Base-by-base conservation (phyloP, 2,329 filamentous ascomycete genomes). In the Falciphora oryzae region DNA sequence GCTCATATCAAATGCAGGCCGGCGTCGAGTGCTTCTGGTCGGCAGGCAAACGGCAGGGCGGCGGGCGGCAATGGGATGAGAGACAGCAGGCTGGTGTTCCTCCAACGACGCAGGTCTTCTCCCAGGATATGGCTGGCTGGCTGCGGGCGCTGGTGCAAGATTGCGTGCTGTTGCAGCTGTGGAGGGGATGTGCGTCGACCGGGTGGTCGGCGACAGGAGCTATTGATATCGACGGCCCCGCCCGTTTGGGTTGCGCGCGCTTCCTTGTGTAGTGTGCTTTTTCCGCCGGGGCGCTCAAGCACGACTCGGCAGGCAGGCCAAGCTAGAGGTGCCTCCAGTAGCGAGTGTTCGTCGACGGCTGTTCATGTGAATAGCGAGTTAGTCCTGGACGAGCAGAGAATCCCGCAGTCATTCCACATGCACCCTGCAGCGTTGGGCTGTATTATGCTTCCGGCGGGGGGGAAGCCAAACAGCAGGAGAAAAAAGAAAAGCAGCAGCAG, bases 211-310 rank as follows among this genome's bases (percentile, higher is more conserved):
- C 27, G 29, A 32, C 18, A 29, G 29, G 57, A 22, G 58, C 18
- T 59, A 29, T 59, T 59, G 58, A 59, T 59, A 59, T 59, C 18
- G 58, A 32, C 29, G 18, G 58, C 58, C 58, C 58, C 29, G 58
- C 58, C 58, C 25, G 58, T 59, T 59, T 59, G 58, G 18, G 25
- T 59, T 57, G 56, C 56, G n/a, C 56, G 56, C 28, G 25, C 56
- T 57, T 25, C 56, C 56, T 57, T 50, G 56, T 29, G 56, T 57
- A 25, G 56, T 25, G 7, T 29, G 56, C 16, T 18, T 18, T 18
- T 28, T 22, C 53, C 38, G 38, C 38, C 7, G 38, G 38, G 25
- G 13, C 56, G n/a, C 56, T 28, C 56, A 6, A 57, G 56, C 28
- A 25, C 56, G 56, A 57, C n/a, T 57, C 56, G n/a, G n/a, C 56